Base-by-base conservation (phyloP, 208 protist genomes). In the Trypanosoma conorhini region DNA sequence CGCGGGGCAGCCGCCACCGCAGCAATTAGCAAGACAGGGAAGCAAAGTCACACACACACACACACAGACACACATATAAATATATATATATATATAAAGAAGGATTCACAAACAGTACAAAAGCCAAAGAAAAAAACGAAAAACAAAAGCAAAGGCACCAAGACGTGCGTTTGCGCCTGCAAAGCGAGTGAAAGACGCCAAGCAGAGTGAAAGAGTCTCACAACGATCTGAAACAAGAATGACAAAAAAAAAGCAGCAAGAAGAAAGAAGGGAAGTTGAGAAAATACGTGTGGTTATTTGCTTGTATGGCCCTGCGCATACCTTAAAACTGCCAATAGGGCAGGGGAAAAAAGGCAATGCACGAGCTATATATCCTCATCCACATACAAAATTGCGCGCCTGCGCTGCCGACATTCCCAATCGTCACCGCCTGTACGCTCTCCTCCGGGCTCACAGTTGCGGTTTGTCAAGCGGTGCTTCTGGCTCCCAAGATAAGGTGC, bases 211-310 rank as follows among this genome's bases (percentile, higher is more conserved):
- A 70, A 58, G 44, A 26, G 33, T 21, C 15, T 31, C 19, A 56
- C 42, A 52, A 54, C 51, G 24, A 68, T 50, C 52, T n/a, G n/a
- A n/a, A n/a, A n/a, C n/a, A n/a, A n/a, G n/a, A n/a, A n/a, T n/a
- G n/a, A n/a, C n/a, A 31, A 10, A 44, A 30, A 40, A 24, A 51
- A 52, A 56, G 50, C 0, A 64, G 15, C 15, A 61, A 58, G 33
- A 57, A 48, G 19, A 59, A 24, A 21, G 1, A 60, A n/a, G 8
- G 28, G n/a, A 59, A 62, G n/a, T n/a, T n/a, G n/a, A 50, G 57
- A 42, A 55, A 48, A 74, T 54, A 69, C 1, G 46, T 51, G 33
- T 60, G 68, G n/a, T n/a, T 60, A 35, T 48, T 31, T 30, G 71
- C 48, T 52, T 52, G 15, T 52, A n/a, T n/a, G n/a, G n/a, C 15